Base-by-base conservation (phyloP, 768 basidiomycete genomes). In the Rhodocollybia butyracea region DNA sequence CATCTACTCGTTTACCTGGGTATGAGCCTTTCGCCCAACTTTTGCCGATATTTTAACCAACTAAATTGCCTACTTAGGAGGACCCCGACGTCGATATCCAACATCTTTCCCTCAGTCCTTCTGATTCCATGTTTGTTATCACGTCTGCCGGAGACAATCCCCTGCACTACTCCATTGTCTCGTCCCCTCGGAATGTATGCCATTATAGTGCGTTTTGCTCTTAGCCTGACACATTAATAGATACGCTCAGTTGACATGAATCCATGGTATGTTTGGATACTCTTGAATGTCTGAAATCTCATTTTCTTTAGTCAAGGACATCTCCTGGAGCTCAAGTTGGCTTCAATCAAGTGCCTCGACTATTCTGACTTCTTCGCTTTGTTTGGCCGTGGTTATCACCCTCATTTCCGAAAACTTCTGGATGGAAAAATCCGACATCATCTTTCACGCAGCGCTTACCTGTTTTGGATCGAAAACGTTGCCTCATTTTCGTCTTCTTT, bases 201-300 rank as follows among this genome's bases (percentile, higher is more conserved):
- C 10, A 32, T 22, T n/a, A 6, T 45, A 27, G n/a, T n/a, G n/a
- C n/a, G n/a, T n/a, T n/a, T n/a, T n/a, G n/a, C n/a, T n/a, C n/a
- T n/a, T n/a, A n/a, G n/a, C n/a, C n/a, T n/a, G n/a, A n/a, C n/a
- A 8, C 26, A 30, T 29, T 13, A 8, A 13, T 22, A 48, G 46
- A 78, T 84, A 42, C 83, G 83, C 54, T 77, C 77, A 43, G 84
- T 85, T 54, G 83, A 84, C 66, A 73, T 83, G 74, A 82, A 83
- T 65, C 79, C 81, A 2, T 76, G 70, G 64, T 73, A 62, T 5
- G 58, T 42, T 11, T 19, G n/a, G 7, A 6, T 38, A n/a, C n/a
- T 21, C 21, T 24, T 27, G 21, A 13, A 4, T 27, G 27, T 41
- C 62, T 64, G 26, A 17, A 13, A 31, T 32, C 19, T 10, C 8